Evolutionary conservation across 345 rosid genomes (phyloP), one percentile per base, ranked within the genome.

Genomic region (Rubroshorea leprosula): DNA sequence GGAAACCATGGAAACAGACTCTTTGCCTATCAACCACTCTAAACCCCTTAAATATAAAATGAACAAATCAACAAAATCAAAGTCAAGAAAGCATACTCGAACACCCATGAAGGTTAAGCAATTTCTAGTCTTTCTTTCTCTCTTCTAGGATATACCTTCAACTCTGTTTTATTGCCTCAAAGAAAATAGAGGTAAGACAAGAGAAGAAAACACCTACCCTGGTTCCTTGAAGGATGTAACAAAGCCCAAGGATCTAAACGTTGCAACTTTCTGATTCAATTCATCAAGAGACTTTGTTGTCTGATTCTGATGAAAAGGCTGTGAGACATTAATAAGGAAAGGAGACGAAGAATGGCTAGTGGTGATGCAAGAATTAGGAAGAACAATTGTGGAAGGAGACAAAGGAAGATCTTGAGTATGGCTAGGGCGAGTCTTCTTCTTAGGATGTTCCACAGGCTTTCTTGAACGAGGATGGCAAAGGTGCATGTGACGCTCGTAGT

Each of bases 401-500:
- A 68, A 43, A 35, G 65, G 41, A 51, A 24, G 50, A 39, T 23
- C 17, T 29, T 24, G 69, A 49, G 53, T 8, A 3, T 23, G 50
- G 50, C 22, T 19, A 47, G 54, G 68, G 54, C 72, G 68, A 13
- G 41, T 68, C 76, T 64, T 81, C 55, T 71, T 55, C 45, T 55
- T 62, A 47, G 67, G 69, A 68, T 68, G 84, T 82, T 86, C 95
- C 97, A 89, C 97, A 79, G 66, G 95, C 89, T 86, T 89, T 89
- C 95, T 89, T 89, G 97, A 89, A 89, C 97, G 97, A 68, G 90
- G 91, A 54, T 91, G 91, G 51, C 91, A 87, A 79, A 89, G 74
- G 60, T 89, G 84, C 61, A 89, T 66, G 68, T 89, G 97, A 52
- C 82, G 84, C 68, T 89, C 97, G 63, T 91, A 89, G 67, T 89